phyloP scores from a whole-genome alignment of 2,329 filamentous ascomycete genomes.

The Didymella glomerata region DNA sequence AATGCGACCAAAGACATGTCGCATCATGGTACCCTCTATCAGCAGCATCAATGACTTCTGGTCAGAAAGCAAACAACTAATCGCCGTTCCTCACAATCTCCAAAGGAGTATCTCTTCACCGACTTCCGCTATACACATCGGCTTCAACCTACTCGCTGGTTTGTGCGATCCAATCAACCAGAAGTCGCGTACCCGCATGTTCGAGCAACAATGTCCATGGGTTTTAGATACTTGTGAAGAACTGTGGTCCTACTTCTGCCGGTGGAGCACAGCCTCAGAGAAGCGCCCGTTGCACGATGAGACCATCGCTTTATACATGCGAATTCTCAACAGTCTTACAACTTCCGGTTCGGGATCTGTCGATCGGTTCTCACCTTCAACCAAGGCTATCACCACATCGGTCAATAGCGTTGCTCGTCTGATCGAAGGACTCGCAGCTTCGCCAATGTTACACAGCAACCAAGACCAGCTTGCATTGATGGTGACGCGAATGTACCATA shows the following conservation, averaged over 20 bases:
- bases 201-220: constrained; percentile 38
- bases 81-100: constrained; percentile 53
- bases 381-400: constrained; percentile 35
- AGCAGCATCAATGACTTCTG: constrained; percentile 50
- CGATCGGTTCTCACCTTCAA: constrained; percentile 23
- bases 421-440: constrained; percentile 26
- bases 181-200: constrained; percentile 1
- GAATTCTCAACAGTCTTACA: constrained; percentile 31
- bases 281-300: constrained; percentile 31
- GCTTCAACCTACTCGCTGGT: constrained; percentile 36
- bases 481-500: constrained; percentile 30
- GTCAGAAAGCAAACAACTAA: constrained; percentile 50
- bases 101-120: constrained; percentile 45
- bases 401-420: constrained; percentile 31
- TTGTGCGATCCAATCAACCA: constrained; percentile 16
- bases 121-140: constrained; percentile 37
- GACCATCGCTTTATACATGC: constrained; percentile 34
- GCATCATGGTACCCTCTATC: constrained; percentile 51
- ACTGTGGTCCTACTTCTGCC: constrained; percentile 39
- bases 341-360: constrained; percentile 11
- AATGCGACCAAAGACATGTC: constrained; percentile 28
- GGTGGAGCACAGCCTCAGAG: constrained; percentile 28
- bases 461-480: constrained; percentile 39
- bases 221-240: constrained; percentile 33
- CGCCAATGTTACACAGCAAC: constrained; percentile 29